phyloP scores from a whole-genome alignment of 2,329 filamentous ascomycete species.

The Aureobasidium uvarum region DNA sequence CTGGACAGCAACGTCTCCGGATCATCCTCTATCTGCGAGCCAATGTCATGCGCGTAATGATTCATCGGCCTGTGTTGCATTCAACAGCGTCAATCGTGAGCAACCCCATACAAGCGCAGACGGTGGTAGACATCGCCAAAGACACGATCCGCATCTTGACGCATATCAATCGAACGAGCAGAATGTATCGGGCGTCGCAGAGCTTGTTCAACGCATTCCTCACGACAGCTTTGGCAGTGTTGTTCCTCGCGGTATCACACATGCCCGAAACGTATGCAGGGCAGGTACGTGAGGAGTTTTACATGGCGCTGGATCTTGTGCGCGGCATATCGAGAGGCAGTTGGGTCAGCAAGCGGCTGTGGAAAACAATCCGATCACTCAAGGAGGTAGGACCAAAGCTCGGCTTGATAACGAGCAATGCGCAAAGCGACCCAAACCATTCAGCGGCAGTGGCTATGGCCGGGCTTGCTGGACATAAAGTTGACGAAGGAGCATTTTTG shows the following conservation, averaged over 20 bases:
- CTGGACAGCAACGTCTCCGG: constrained; percentile 66
- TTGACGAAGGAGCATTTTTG: constrained; percentile 57
- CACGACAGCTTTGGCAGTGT: constrained; percentile 68
- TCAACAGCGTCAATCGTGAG: constrained; percentile 78
- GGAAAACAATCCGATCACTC: constrained; percentile 68
- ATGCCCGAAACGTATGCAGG: constrained; percentile 69
- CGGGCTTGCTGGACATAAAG: constrained; percentile 60
- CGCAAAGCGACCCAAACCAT: constrained; percentile 53
- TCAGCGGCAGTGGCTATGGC: constrained; percentile 65
- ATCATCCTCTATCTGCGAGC: constrained; percentile 82
- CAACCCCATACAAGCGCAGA: constrained; percentile 70
- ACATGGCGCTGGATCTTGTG: constrained; percentile 72
- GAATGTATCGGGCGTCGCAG: constrained; percentile 69
- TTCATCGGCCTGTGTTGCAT: constrained; percentile 84
- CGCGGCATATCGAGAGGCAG: constrained; percentile 69
- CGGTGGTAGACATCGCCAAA: constrained; percentile 70
- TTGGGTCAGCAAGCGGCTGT: constrained; percentile 69
- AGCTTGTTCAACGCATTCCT: constrained; percentile 80
- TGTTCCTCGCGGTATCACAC: constrained; percentile 75
- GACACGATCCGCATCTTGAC: constrained; percentile 72
- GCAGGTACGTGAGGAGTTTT: constrained; percentile 71
- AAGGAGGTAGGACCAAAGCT: constrained; percentile 70
- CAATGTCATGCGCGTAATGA: constrained; percentile 86
- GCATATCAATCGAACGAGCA: constrained; percentile 67
- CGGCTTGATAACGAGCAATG: constrained; percentile 49